Percentiles rank a stretch among this genome's conserved stretches.
These are phyloP conservation scores for Starmerella floris DNA, from an alignment of 805 yeast genomes.

Conservation along the genomic window DNA sequence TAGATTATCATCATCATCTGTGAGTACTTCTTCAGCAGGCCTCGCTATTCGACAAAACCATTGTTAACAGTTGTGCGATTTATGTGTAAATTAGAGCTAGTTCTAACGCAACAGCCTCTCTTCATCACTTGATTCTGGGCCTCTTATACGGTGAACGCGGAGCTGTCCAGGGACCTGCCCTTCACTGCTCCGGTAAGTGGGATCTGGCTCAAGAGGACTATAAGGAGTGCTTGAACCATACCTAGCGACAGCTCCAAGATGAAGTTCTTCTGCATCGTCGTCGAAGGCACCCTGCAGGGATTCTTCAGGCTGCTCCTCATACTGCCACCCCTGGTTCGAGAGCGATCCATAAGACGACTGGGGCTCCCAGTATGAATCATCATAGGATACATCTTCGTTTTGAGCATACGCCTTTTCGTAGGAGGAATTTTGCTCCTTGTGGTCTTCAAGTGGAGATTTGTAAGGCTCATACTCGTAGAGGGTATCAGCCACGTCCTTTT, in stretches of 20 bases:
- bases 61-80: too few species aligned
- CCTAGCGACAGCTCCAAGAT: not conserved
- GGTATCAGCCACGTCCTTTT: not conserved
- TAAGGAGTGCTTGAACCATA: not conserved
- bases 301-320: too few species aligned
- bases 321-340: too few species aligned
- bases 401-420: too few species aligned
- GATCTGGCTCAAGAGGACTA: not conserved
- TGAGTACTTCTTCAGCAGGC: too few species aligned
- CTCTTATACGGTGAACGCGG: not conserved
- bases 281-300: not conserved
- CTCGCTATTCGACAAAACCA: too few species aligned
- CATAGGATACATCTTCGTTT: too few species aligned
- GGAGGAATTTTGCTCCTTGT: too few species aligned
- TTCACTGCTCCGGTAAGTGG: not conserved
- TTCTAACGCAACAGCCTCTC: too few species aligned
- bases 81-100: too few species aligned
- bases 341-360: too few species aligned
- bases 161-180: not conserved
- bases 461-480: not conserved
- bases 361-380: not conserved
- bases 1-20: not conserved
- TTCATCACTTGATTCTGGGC: not conserved
- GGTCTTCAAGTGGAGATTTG: not conserved
- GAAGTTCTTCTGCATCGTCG: not conserved